A percentile compares a stretch with the other conserved stretches of the same genome.
Evolutionary conservation across 805 yeast species (phyloP).

Genomic region (Nakazawaea ernobii): DNA sequence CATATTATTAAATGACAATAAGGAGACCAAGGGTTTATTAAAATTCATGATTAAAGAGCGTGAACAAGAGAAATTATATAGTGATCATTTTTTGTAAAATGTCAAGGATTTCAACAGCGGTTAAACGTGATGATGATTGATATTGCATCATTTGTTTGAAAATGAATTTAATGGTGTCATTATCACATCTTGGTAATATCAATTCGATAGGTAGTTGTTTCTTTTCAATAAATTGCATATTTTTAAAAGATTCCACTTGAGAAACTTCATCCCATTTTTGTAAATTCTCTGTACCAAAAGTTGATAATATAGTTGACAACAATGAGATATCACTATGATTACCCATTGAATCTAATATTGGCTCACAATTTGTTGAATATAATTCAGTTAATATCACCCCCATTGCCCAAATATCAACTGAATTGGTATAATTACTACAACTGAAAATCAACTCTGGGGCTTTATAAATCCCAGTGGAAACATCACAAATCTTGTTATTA

Average conservation of each 20-base stretch:
- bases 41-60: conserved; percentile 7
- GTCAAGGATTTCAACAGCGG: conserved; percentile 21
- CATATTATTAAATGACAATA: background rate
- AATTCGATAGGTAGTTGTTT: conserved; percentile 16
- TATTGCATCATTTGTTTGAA: conserved; percentile 40
- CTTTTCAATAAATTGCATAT: conserved; percentile 23
- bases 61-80: background rate
- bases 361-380: conserved; percentile 31
- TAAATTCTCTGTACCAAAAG: conserved; percentile 60
- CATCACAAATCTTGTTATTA: conserved; percentile 41
- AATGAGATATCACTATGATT: conserved; percentile 55
- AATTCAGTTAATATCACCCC: conserved; percentile 59
- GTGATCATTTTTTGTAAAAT: too few species aligned
- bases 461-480: conserved; percentile 62
- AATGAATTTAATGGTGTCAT: conserved; percentile 16
- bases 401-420: conserved; percentile 67
- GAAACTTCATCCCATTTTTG: conserved; percentile 38
- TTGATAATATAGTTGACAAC: conserved; percentile 44
- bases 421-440: conserved; percentile 42
- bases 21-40: background rate
- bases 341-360: conserved; percentile 26
- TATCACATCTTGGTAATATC: conserved; percentile 31
- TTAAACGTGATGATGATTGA: conserved; percentile 26
- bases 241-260: conserved; percentile 28
- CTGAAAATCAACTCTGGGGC: conserved; percentile 74